phyloP scores from a whole-genome alignment of 495 filamentous ascomycete genomes.

The Neurospora sp. region DNA sequence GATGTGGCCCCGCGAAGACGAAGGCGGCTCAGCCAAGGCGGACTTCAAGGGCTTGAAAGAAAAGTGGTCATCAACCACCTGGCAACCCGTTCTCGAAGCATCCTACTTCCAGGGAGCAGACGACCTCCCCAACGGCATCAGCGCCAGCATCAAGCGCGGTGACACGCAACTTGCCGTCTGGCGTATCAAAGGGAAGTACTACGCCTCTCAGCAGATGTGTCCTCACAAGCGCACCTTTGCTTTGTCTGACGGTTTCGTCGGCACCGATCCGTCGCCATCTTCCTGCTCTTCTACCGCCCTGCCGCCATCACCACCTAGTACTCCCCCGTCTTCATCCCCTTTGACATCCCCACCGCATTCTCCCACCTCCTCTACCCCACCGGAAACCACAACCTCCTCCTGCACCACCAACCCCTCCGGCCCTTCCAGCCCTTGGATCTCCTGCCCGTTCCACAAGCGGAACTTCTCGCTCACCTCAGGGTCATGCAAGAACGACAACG shows the following conservation, averaged over 20 bases:
- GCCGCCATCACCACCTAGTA: constrained; percentile 9
- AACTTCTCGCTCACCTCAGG: constrained; percentile 76
- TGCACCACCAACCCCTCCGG: constrained; percentile 17
- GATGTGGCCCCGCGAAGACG: constrained; percentile 65
- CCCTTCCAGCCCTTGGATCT: constrained; percentile 63
- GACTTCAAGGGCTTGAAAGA: constrained; percentile 60
- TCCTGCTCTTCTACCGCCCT: constrained; percentile 33
- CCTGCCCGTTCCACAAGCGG: constrained; percentile 87
- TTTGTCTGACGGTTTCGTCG: constrained; percentile 77
- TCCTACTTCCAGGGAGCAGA: constrained; percentile 61
- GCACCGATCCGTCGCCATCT: constrained; percentile 46
- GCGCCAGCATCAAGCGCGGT: constrained; percentile 69
- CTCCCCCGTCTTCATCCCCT: neutral
- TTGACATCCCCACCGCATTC: constrained; percentile 30
- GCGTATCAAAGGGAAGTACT: constrained; percentile 74
- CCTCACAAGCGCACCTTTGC: constrained; percentile 92
- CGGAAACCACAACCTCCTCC: constrained; percentile 30
- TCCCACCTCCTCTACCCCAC: constrained; percentile 20
- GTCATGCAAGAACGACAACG: constrained; percentile 65
- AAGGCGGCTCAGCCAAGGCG: constrained; percentile 36
- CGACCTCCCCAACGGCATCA: constrained; percentile 53
- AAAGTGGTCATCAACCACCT: constrained; percentile 64
- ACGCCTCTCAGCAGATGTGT: constrained; percentile 97
- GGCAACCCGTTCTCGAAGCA: constrained; percentile 76
- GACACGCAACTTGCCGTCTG: constrained; percentile 91